These are phyloP conservation scores for Actinomortierella ambigua DNA, from an alignment of 371 early-diverging fungal species.

Conservation along the genomic window DNA sequence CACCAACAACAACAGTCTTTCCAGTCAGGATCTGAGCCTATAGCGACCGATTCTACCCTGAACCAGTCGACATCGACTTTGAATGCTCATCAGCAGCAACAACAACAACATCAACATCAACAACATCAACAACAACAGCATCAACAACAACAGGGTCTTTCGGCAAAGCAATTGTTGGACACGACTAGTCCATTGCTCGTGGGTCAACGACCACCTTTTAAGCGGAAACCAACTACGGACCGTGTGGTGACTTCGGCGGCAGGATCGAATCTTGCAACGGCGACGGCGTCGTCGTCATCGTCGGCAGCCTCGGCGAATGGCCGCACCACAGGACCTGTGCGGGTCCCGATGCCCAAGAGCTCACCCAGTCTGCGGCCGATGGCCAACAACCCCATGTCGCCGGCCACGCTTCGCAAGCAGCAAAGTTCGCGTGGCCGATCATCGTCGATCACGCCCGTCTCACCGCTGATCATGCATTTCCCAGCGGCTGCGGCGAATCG, in stretches of 20 bases:
- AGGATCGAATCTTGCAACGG: conserved; percentile 18
- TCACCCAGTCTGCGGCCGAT: conserved; percentile 24
- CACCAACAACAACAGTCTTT: conserved; percentile 47
- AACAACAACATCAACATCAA: conserved; percentile 33
- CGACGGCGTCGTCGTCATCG: conserved; percentile 1
- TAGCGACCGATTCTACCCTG: background rate
- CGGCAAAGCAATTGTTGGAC: conserved; percentile 18
- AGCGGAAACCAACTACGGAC: conserved; percentile 31
- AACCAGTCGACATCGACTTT: conserved; percentile 5
- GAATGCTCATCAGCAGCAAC: conserved; percentile 7
- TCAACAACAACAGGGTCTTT: conserved; percentile 18
- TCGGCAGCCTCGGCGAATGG: conserved; percentile 6
- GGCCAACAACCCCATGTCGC: conserved; percentile 12
- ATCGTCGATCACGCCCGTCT: conserved; percentile 11
- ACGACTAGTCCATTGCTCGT: conserved; percentile 18
- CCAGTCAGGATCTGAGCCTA: background rate
- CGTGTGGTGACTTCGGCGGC: conserved; percentile 17
- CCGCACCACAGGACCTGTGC: conserved; percentile 12
- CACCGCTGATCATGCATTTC: conserved; percentile 27
- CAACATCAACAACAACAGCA: conserved; percentile 25
- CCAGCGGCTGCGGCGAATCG: too few species aligned
- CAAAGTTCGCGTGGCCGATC: conserved; percentile 8
- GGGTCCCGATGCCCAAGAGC: conserved; percentile 16
- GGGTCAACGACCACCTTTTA: conserved; percentile 26
- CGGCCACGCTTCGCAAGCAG: conserved; percentile 34